Evolutionary conservation across 257 asterid genomes (phyloP), one percentile per base, ranked within the genome.

Genomic region (Solanum etuberosum): DNA sequence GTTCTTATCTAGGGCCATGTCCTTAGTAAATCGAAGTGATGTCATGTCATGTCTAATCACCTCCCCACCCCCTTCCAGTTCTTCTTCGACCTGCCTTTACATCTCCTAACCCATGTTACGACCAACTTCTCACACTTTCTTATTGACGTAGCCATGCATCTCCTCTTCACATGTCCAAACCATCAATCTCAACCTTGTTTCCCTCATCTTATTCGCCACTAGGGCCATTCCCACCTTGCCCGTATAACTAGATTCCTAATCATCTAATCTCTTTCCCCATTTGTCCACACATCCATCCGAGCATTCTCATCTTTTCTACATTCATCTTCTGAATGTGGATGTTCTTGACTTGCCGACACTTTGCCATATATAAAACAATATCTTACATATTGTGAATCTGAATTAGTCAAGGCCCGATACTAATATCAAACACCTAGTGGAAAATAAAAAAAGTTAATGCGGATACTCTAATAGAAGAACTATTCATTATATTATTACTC

Each of bases 401-500:
- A 18, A 54, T 54, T 54, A 18, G 3, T 54, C 11, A 20, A 54
- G n/a, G 10, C 0, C n/a, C 6, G n/a, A 54, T 10, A 54, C n/a
- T 54, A 54, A 54, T 54, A 54, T 18, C 10, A 0, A 54, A 6
- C 1, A 18, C 1, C 10, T 1, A 54, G 1, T 0, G 9, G 0
- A 6, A 18, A 20, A 54, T 18, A 54, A 54, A 54, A 54, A 54
- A 54, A 54, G 9, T 18, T 54, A 54, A 54, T 3, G n/a, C 0
- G n/a, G 0, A 54, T 7, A 54, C 63, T 54, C 25, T 20, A 18
- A 54, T 54, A 20, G 11, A 48, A 54, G 11, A 54, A 20, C 63
- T 54, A 54, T 54, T 20, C 63, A 20, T 20, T 54, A 54, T 54
- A 23, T 20, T 54, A 54, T 54, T 54, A 54, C 72, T 63, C 18